Base-by-base conservation (phyloP, 73 alveolate genomes). In the Paramecium sonneborni region DNA sequence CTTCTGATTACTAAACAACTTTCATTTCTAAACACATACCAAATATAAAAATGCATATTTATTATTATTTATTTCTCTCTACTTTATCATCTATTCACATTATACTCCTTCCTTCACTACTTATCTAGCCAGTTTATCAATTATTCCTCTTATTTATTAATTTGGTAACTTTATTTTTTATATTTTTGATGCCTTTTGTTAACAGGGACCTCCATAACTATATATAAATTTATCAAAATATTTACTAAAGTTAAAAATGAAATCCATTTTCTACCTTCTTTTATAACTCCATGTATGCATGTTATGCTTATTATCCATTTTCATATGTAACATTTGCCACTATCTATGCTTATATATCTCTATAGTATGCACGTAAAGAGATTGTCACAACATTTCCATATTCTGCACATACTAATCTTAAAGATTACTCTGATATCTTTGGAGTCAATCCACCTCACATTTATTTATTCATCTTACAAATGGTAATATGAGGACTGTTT, bases 361-460 rank as follows among this genome's bases (percentile, higher is more conserved):
- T 32, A 44, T 79, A 79, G 28, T 43, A 79, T 2, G 74, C 90
- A 15, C 90, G 46, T 20, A 79, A 41, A 15, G 44, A 41, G 6
- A 79, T 44, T 21, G 18, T 26, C 39, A 21, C 55, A 38, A 79
- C 90, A 24, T 43, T 46, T 39, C 90, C 90, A 44, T 79, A 79
- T 23, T 79, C 90, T 23, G 46, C 48, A 39, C 69, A 46, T 18
- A 79, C 24, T 43, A 41, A 20, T 20, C 46, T 38, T 23, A 79
- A 46, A 20, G 90, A 23, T 20, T 79, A 10, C 32, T 39, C 74
- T 30, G 69, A 41, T 21, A 79, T 79, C 55, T 79, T 79, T 11
- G 90, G 90, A 43, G 90, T 43, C 30, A 79, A 44, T 43, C 74
- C 90, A 34, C 76, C 90, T 79, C 7, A 52, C 18, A 79, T 79